Evolutionary conservation across 192 early-diverging fungal genomes (phyloP), one percentile per base, ranked within the genome.

Genomic region (Coemansia javaensis): DNA sequence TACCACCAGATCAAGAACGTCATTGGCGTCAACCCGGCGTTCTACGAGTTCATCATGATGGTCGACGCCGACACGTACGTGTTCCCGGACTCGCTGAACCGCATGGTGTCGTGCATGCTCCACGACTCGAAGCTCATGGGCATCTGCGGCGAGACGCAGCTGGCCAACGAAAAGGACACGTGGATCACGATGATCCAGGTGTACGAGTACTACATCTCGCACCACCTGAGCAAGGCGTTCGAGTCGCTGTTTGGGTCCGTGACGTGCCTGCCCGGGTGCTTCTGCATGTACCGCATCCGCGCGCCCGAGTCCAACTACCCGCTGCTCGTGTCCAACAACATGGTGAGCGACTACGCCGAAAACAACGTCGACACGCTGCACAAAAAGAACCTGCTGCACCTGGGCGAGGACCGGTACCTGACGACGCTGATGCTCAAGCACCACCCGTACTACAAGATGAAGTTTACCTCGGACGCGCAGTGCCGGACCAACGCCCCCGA

Each of bases 111-210:
- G 1, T 82, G 86, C 52, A 91, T 97, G 81, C 81, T 90, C 32
- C 88, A 91, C 58, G 95, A 99, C 77, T 79, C 87, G 8, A 87
- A 89, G 77, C 84, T 99, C 36, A 89, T 92, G 80, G 97, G 95
- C 36, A 69, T 93, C 28, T 98, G 94, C 66, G 97, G 97, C 47
- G 97, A 99, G 56, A 99, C 97, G 4, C 82, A 83, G 63, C 79
- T 99, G 48, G 82, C 89, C 5, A 98, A 98, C 72, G 94, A 97
- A 59, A 86, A 90, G 61, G 81, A 89, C 41, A 89, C 90, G 14
- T 97, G 90, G 90, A 90, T 93, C 42, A 93, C 95, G 2, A 97
- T 97, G 93, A 98, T 99, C 68, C 95, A 98, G 69, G 91, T 99
- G 22, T 98, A 97, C 70, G 95, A 99, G 76, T 98, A 98, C 79